Percentiles rank a stretch among this genome's conserved stretches.
Evolutionary conservation across 169 alveolate species (phyloP).

Genomic region (Eimeria mitis): DNA sequence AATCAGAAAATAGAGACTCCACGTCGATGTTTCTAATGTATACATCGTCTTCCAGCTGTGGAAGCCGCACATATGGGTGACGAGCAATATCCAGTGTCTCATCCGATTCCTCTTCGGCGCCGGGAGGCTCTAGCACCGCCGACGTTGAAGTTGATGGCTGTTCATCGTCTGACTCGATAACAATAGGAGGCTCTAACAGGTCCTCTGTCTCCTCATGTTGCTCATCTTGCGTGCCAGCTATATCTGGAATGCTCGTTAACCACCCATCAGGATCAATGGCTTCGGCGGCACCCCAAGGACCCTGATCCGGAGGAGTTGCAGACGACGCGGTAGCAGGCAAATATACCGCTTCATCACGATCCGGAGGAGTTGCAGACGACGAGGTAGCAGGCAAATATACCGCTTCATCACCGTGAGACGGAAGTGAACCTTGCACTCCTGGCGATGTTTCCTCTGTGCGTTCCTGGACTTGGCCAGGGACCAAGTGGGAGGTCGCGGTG

Average conservation of each 20-base stretch:
- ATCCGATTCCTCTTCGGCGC: background rate
- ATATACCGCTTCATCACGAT: too few relatives aligned
- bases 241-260: background rate
- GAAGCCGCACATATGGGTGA: constrained; percentile 25
- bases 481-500: background rate
- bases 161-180: background rate
- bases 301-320: background rate
- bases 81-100: background rate
- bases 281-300: background rate
- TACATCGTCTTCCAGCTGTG: background rate
- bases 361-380: too few relatives aligned
- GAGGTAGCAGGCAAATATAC: too few relatives aligned
- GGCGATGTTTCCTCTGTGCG: background rate
- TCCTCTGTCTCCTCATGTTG: background rate
- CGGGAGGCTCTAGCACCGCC: background rate
- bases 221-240: too few relatives aligned
- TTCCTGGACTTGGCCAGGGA: too few relatives aligned
- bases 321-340: background rate
- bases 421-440: background rate
- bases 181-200: background rate
- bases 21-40: background rate
- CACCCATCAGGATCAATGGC: background rate
- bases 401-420: background rate
- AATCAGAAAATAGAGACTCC: background rate
- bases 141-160: background rate